These are phyloP conservation scores for Sporothrix brasiliensis DNA, from an alignment of 2,329 filamentous ascomycete species.

Conservation along the genomic window DNA sequence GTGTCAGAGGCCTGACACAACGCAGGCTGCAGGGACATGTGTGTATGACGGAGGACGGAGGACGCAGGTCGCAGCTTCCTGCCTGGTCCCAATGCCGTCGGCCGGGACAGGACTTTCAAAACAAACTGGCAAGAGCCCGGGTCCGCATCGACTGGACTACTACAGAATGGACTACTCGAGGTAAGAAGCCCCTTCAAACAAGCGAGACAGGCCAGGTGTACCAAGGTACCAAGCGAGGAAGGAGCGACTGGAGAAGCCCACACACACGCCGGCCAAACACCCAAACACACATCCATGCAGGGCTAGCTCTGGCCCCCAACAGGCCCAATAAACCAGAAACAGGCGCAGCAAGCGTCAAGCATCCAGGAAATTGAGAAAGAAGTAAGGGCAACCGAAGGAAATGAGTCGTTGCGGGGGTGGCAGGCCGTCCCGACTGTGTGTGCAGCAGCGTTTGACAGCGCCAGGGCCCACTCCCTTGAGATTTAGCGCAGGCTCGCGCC, in stretches of 20 bases:
- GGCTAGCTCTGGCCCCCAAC: conserved; percentile 24
- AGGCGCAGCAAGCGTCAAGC: conserved; percentile 15
- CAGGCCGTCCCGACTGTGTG: conserved; percentile 17
- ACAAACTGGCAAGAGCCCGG: conserved; percentile 18
- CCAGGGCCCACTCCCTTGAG: neutral
- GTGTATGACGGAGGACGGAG: neutral
- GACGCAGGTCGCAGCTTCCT: conserved; percentile 21
- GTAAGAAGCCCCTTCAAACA: neutral
- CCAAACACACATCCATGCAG: neutral
- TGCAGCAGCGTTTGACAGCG: conserved; percentile 3
- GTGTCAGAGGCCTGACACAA: neutral
- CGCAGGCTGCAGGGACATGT: conserved; percentile 17
- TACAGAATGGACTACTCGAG: too few species aligned
- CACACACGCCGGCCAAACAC: conserved; percentile 4
- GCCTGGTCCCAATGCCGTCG: neutral
- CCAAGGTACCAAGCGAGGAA: conserved; percentile 7
- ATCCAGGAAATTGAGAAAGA: neutral
- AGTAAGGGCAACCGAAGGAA: neutral
- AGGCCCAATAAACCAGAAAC: neutral
- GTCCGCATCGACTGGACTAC: too few species aligned
- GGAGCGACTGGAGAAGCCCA: conserved; percentile 14
- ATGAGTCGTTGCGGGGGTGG: conserved; percentile 19
- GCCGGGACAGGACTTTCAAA: conserved; percentile 13
- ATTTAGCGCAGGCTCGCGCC: conserved; percentile 26
- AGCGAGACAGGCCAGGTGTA: neutral